phyloP scores from a whole-genome alignment of 2,329 filamentous ascomycete genomes.

The Penicillium concentricum region DNA sequence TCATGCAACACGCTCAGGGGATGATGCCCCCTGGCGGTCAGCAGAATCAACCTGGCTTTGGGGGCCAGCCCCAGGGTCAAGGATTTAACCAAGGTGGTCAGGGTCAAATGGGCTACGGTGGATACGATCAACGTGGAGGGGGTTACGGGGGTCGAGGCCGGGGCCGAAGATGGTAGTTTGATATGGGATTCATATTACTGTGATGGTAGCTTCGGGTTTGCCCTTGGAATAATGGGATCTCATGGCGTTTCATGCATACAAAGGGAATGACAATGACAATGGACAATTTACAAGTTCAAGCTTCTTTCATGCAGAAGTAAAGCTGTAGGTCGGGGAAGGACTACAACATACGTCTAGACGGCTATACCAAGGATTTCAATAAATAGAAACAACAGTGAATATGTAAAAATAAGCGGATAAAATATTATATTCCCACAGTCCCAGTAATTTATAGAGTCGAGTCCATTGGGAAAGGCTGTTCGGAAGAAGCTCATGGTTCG shows the following conservation, averaged over 20 bases:
- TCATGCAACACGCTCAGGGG: constrained; percentile 54
- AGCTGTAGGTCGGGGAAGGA: constrained; percentile 3
- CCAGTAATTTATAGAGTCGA: background rate
- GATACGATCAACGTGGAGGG: constrained; percentile 41
- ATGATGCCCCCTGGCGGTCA: constrained; percentile 48
- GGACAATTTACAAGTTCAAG: background rate
- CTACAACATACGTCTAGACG: background rate
- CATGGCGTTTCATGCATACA: constrained; percentile 22
- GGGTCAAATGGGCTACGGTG: constrained; percentile 44
- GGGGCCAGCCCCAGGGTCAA: constrained; percentile 33
- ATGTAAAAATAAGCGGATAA: too few relatives aligned
- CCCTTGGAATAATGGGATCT: constrained; percentile 11
- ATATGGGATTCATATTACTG: constrained; percentile 5
- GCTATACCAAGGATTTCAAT: background rate
- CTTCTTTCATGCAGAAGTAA: background rate
- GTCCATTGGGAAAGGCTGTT: background rate
- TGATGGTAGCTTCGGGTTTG: constrained; percentile 6
- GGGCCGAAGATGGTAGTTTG: constrained; percentile 39
- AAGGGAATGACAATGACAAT: constrained; percentile 3
- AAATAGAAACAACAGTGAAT: background rate
- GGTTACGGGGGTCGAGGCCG: constrained; percentile 41
- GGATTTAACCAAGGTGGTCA: constrained; percentile 40
- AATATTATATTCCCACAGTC: background rate
- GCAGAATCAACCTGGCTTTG: constrained; percentile 36
- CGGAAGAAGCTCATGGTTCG: constrained; percentile 31